A percentile compares a stretch with the other conserved stretches of the same genome.
These are phyloP conservation scores for Bassia scoparia DNA, from an alignment of 148 eudicot species.

Conservation along the genomic window DNA sequence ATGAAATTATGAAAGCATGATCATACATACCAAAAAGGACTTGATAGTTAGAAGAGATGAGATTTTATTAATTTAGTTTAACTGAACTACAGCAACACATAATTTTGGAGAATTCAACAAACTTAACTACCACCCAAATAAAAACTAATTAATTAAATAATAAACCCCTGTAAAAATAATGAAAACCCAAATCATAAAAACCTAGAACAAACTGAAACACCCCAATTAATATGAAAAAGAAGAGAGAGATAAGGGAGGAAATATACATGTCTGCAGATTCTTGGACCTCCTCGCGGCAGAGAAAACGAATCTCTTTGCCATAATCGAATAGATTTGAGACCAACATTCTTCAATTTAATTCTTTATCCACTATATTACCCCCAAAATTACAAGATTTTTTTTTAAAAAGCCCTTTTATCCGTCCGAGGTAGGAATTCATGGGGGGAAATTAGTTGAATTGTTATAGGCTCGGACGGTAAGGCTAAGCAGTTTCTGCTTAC, in stretches of 20 bases:
- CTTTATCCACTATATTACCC: no score
- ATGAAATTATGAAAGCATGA: no score
- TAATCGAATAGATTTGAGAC: conserved; percentile 87
- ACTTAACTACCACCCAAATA: neutral
- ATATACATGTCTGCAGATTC: conserved; percentile 89
- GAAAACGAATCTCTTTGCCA: conserved; percentile 90
- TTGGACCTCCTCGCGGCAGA: conserved; percentile 96
- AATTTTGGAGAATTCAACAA: neutral
- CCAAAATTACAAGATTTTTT: no score
- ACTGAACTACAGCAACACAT: neutral
- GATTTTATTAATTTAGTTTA: neutral
- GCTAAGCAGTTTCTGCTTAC: conserved; percentile 2
- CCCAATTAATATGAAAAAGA: conserved; percentile 5
- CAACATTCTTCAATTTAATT: conserved; percentile 45
- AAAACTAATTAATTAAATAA: neutral
- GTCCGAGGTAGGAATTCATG: neutral
- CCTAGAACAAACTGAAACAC: neutral
- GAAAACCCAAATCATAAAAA: conserved; percentile 9
- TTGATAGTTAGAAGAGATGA: no score
- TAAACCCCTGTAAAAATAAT: neutral
- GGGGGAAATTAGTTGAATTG: neutral
- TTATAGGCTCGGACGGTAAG: conserved; percentile 11
- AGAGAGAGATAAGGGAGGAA: neutral
- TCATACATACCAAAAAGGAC: no score
- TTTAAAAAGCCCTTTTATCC: conserved; percentile 6